Conservation (phyloP, 2,329 filamentous ascomycete species). For the Emmonsiellopsis sp. region DNA sequence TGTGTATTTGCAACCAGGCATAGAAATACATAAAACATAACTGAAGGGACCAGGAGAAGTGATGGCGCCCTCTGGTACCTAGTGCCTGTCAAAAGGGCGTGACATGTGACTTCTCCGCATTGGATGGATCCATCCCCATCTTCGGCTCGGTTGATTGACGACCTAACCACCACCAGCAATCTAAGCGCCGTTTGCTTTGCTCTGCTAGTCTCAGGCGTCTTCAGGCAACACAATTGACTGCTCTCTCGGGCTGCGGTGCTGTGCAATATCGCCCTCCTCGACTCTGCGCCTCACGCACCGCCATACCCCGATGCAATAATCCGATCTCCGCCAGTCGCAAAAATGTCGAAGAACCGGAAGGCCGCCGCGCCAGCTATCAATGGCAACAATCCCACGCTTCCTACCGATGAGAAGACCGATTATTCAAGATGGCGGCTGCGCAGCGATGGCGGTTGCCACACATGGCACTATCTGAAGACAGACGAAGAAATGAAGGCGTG, state of each 20-base stretch:
- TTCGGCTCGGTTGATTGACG: no score
- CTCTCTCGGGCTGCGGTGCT: not conserved
- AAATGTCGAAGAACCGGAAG: slow-evolving; percentile 13
- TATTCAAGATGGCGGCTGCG: slow-evolving; percentile 72
- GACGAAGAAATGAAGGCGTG: slow-evolving; percentile 63
- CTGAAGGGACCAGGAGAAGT: no score
- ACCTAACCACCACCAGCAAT: no score
- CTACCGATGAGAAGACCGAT: slow-evolving; percentile 54
- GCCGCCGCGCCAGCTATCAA: slow-evolving; percentile 14
- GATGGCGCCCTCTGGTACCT: no score
- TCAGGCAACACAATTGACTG: not conserved
- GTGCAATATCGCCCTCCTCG: not conserved
- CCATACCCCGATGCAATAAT: not conserved
- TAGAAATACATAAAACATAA: no score
- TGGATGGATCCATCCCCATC: no score
- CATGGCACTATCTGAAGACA: slow-evolving; percentile 79
- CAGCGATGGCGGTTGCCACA: slow-evolving; percentile 76
- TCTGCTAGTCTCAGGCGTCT: no score
- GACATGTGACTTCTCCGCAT: no score
- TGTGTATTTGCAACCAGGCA: no score
- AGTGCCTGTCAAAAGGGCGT: no score
- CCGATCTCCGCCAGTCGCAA: not conserved
- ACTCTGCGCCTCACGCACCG: not conserved
- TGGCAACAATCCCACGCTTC: slow-evolving; percentile 14
- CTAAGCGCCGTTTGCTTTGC: no score